Percentiles rank a stretch among this genome's conserved stretches.
These are phyloP conservation scores for Aspergillus hancockii DNA, from an alignment of 495 filamentous ascomycete genomes.

Conservation along the genomic window DNA sequence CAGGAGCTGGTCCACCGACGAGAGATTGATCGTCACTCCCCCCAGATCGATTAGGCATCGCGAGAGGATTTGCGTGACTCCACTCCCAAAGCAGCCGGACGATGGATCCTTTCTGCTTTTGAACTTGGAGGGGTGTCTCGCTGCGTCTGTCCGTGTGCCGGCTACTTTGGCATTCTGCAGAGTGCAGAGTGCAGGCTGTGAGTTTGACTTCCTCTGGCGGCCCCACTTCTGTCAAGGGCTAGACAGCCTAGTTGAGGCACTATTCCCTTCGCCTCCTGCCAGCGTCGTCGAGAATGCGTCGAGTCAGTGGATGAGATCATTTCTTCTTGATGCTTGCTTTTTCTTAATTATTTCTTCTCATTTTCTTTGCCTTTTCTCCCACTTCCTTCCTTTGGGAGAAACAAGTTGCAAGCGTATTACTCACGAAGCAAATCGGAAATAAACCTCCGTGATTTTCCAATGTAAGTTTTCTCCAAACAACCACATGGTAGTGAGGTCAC, in stretches of 20 bases:
- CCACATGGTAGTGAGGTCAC: not conserved
- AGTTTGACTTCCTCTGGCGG: not conserved
- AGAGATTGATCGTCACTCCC: constrained; percentile 9
- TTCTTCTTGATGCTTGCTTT: not conserved
- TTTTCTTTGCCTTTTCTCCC: not conserved
- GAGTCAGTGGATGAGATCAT: constrained; percentile 2
- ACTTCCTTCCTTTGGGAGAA: not conserved
- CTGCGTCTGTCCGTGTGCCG: not conserved
- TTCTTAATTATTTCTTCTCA: not conserved
- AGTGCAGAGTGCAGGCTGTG: not conserved
- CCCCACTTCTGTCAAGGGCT: constrained; percentile 11
- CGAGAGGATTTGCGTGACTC: constrained; percentile 4
- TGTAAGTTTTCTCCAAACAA: not conserved
- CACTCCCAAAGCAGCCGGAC: not conserved
- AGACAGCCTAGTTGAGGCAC: constrained; percentile 11
- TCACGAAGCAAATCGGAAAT: not conserved
- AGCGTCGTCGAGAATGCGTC: constrained; percentile 9
- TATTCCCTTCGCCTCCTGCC: constrained; percentile 14
- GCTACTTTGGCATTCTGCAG: not conserved
- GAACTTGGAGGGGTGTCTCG: not conserved
- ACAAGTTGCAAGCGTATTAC: not conserved
- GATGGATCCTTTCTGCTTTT: not conserved
- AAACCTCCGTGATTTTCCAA: not conserved
- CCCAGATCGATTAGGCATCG: constrained; percentile 14
- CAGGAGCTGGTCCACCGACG: constrained; percentile 11